phyloP scores from a whole-genome alignment of 202 grass and related monocot species.

The Schoenoplectus triqueter region DNA sequence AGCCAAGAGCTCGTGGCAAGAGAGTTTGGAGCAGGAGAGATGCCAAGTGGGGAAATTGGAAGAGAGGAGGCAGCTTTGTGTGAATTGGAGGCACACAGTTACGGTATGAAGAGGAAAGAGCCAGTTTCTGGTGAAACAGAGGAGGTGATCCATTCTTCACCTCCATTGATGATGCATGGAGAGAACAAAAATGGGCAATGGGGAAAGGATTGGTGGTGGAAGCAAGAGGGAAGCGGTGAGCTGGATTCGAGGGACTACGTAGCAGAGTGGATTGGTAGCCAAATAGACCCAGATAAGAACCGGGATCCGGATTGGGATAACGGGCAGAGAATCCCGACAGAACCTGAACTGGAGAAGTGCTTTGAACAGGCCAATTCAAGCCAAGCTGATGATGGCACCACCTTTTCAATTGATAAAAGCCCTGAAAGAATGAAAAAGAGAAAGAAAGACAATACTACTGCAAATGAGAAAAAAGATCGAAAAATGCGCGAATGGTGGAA shows the following conservation, averaged over 20 bases:
- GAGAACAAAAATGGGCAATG: slow-evolving; percentile 41
- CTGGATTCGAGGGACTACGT: slow-evolving; percentile 81
- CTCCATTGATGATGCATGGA: slow-evolving; percentile 19
- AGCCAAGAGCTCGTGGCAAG: slow-evolving; percentile 54
- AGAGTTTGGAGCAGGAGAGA: slow-evolving; percentile 13
- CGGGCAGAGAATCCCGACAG: not conserved
- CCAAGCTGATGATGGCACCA: slow-evolving; percentile 11
- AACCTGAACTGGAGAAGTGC: slow-evolving; percentile 29
- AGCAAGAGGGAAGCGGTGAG: slow-evolving; percentile 84
- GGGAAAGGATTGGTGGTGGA: slow-evolving; percentile 99
- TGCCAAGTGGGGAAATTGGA: slow-evolving; percentile 22
- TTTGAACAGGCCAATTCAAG: slow-evolving; percentile 41
- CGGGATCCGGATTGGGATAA: slow-evolving; percentile 60
- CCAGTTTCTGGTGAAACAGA: slow-evolving; percentile 35
- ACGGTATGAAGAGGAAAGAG: slow-evolving; percentile 24
- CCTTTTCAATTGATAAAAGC: slow-evolving; percentile 26
- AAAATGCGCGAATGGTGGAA: slow-evolving; percentile 98
- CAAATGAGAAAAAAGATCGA: slow-evolving; percentile 52
- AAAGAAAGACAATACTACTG: slow-evolving; percentile 36
- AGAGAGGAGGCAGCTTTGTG: slow-evolving; percentile 14
- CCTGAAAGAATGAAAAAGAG: slow-evolving; percentile 47
- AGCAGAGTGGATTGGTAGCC: slow-evolving; percentile 91
- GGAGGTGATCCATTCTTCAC: slow-evolving; percentile 36
- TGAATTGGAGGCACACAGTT: not conserved
- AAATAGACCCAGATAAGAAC: slow-evolving; percentile 62